Percentiles rank a stretch among this genome's conserved stretches.
Evolutionary conservation across 306 rosid species (phyloP).

Genomic region (Glycine tomentella): DNA sequence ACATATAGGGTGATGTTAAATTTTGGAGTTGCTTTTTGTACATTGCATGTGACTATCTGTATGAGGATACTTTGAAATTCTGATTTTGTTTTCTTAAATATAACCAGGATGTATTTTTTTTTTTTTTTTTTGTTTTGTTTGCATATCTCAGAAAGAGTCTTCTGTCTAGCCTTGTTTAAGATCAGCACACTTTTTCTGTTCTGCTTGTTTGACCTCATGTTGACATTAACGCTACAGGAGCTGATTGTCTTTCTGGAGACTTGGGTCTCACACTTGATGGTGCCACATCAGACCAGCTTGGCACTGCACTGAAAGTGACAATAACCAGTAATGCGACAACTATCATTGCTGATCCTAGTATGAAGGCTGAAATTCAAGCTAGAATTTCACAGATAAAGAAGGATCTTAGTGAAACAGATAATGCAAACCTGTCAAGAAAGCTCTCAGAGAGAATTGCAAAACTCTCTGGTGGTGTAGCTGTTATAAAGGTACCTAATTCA

Average conservation of each 20-base stretch:
- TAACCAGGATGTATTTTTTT: slow-evolving; percentile 1
- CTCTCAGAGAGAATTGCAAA: slow-evolving; percentile 97
- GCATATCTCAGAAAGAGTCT: slow-evolving; percentile 6
- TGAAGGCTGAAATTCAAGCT: slow-evolving; percentile 91
- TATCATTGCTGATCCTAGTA: slow-evolving; percentile 79
- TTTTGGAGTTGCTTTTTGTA: background rate
- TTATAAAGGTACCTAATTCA: slow-evolving; percentile 75
- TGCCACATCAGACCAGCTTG: slow-evolving; percentile 97
- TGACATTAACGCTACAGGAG: slow-evolving; percentile 67
- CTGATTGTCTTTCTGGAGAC: slow-evolving; percentile 91
- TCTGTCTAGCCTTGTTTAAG: slow-evolving; percentile 8
- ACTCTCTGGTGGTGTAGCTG: slow-evolving; percentile 90
- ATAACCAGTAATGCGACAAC: slow-evolving; percentile 76
- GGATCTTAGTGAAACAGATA: slow-evolving; percentile 80
- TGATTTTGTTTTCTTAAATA: background rate
- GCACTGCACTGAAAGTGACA: slow-evolving; percentile 80
- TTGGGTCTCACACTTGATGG: slow-evolving; percentile 85
- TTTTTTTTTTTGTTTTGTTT: too few relatives aligned
- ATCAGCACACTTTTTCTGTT: slow-evolving; percentile 29
- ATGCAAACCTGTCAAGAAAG: slow-evolving; percentile 71
- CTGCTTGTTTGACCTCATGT: slow-evolving; percentile 46
- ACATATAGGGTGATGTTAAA: slow-evolving; percentile 4
- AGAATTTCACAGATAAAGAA: slow-evolving; percentile 92
- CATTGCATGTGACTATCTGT: background rate
- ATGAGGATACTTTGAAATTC: background rate